Base-by-base conservation (phyloP, 2,329 filamentous ascomycete genomes). In the Thermochaetoides dissita region DNA sequence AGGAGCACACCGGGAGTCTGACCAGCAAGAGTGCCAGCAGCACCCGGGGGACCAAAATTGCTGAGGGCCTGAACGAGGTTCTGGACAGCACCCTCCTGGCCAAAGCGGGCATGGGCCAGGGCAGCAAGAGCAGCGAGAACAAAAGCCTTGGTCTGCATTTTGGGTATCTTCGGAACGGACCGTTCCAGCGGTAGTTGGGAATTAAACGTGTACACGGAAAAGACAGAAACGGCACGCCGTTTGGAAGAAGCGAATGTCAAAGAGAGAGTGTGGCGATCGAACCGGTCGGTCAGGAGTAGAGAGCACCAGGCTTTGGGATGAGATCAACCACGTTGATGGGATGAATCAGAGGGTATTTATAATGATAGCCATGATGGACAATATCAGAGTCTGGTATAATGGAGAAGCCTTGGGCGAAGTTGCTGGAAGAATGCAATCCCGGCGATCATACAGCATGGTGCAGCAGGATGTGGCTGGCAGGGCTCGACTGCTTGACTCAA, bases 11-110 rank as follows among this genome's bases (percentile, higher is more conserved):
- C 65, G 37, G 80, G 73, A 30, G 78, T 72, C 10, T 63, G 63
- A 41, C 79, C 79, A 35, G 76, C 72, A 43, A 84, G 71, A 36
- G 77, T 81, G 34, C 68, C 69, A 38, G 79, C 78, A 49, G 69
- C 68, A 36, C 79, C 79, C 2, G 76, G 64, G 34, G 62, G 58
- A 40, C 78, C 78, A 42, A 72, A 69, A 51, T 64, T 63, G 42
- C 65, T 57, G 28, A 81, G 68, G 29, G 66, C 66, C 37, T 60
- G 57, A 49, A 81, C 71, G 44, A 67, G 70, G 24, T 61, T 53
- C 39, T 78, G 74, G 39, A 76, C 69, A 36, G 65, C 51, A 52
- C 79, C 72, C 58, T 82, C 78, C 60, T 80, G 75, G 37, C 71
- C 71, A 57, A 82, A 81, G 50, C 78, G 68, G 46, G 71, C 71